phyloP scores from a whole-genome alignment of 2,329 filamentous ascomycete species.

The Penicillium nordicum region DNA sequence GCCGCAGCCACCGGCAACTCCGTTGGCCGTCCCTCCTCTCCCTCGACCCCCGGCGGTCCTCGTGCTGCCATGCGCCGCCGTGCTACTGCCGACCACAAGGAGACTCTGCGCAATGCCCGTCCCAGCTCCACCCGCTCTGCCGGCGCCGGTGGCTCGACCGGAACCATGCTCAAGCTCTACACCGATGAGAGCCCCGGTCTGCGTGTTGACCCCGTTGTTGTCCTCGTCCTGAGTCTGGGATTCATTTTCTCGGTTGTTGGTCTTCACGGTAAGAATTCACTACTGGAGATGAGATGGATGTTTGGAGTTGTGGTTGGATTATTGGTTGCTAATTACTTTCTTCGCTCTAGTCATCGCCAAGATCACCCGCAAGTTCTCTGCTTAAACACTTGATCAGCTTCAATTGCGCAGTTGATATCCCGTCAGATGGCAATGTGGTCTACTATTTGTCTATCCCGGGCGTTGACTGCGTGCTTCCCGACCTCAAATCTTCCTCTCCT shows the following conservation, averaged over 20 bases:
- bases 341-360: slow-evolving; percentile 77
- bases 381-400: slow-evolving; percentile 37
- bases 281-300: neutral
- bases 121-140: slow-evolving; percentile 90
- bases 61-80: slow-evolving; percentile 93
- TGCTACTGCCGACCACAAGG: slow-evolving; percentile 94
- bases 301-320: neutral
- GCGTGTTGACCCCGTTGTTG: slow-evolving; percentile 96
- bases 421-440: neutral
- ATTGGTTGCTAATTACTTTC: slow-evolving; percentile 13
- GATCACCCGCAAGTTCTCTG: slow-evolving; percentile 80
- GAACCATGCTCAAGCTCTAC: slow-evolving; percentile 98
- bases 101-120: slow-evolving; percentile 90
- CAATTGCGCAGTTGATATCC: neutral
- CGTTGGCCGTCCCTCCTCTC: slow-evolving; percentile 76
- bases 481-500: slow-evolving; percentile 6
- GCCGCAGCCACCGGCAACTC: slow-evolving; percentile 63
- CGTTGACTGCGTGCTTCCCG: slow-evolving; percentile 2
- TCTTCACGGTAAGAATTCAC: slow-evolving; percentile 74
- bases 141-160: slow-evolving; percentile 91
- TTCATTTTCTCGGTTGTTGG: slow-evolving; percentile 99
- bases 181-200: slow-evolving; percentile 96
- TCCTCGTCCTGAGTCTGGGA: slow-evolving; percentile 90
- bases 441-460: neutral
- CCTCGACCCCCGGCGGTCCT: slow-evolving; percentile 85